Conservation (phyloP, 1,139 yeast species). For the Debaryomyces psychrophilus region DNA sequence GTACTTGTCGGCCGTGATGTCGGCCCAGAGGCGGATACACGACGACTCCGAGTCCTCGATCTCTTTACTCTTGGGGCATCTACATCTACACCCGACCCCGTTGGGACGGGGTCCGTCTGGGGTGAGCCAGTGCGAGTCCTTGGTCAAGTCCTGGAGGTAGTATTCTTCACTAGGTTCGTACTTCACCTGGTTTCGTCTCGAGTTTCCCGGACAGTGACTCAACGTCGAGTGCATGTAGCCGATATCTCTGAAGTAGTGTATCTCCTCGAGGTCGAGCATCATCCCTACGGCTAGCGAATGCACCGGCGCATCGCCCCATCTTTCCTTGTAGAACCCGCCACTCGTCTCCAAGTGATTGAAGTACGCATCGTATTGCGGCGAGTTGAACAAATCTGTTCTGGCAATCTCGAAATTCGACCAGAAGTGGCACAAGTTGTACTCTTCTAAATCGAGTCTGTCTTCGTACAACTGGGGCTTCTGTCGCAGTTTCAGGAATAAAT, state of each 20-base stretch:
- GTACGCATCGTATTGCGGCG: slow-evolving; percentile 63
- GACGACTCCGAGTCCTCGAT: slow-evolving; percentile 58
- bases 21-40: slow-evolving; percentile 62
- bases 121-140: slow-evolving; percentile 41
- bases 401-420: slow-evolving; percentile 97
- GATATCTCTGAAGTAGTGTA: slow-evolving; percentile 88
- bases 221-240: slow-evolving; percentile 82
- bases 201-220: slow-evolving; percentile 82
- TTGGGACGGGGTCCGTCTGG: slow-evolving; percentile 48
- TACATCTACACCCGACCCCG: slow-evolving; percentile 87
- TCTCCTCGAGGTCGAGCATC: slow-evolving; percentile 63
- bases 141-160: slow-evolving; percentile 18
- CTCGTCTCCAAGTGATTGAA: slow-evolving; percentile 66
- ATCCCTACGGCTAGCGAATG: slow-evolving; percentile 84
- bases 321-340: slow-evolving; percentile 82
- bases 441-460: slow-evolving; percentile 65
- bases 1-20: slow-evolving; percentile 40
- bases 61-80: slow-evolving; percentile 64
- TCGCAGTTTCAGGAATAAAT: slow-evolving; percentile 28
- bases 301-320: slow-evolving; percentile 97
- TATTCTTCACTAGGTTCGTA: slow-evolving; percentile 36
- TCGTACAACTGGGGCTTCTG: slow-evolving; percentile 42
- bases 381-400: slow-evolving; percentile 68
- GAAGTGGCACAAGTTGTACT: slow-evolving; percentile 81
- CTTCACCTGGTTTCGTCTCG: slow-evolving; percentile 46